Evolutionary conservation across 108 stramenopile genomes (phyloP), one percentile per base, ranked within the genome.

Genomic region (Mediolabrus comicus): DNA sequence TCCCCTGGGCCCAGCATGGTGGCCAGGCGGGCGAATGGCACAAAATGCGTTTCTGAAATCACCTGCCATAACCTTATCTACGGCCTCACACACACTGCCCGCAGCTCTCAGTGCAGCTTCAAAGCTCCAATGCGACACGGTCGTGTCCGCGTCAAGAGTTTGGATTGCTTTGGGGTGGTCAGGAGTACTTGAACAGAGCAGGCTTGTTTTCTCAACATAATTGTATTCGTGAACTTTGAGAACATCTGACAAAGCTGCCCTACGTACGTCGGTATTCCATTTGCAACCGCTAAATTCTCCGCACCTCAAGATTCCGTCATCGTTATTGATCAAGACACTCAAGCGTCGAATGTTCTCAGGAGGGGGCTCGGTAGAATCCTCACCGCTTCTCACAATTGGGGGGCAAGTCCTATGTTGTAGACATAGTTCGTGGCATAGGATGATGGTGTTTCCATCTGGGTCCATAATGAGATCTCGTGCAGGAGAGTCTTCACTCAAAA

Each of bases 11-110:
- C 97, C 98, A 29, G 98, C 98, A 83, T 99, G 99, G 75, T 99
- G 99, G 32, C 99, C 99, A 2, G 99, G 99, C 19, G 99, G 99
- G 28, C 99, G 91, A 51, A 99, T 86, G 3, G 93, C 94, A 62
- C 97, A 98, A 73, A 99, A 99, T 11, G 93, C 87, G 78, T 92
- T 92, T 35, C 91, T 82, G 64, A 65, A 67, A 58, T 96, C 91
- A 11, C 90, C 91, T 0, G 88, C 72, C 63, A 95, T 76, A 35
- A 95, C 89, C 61, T 80, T 84, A 58, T 95, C 95, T 19, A 95
- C 90, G 17, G 95, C 92, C 69, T 95, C 87, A 52, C 91, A 92
- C 0, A 95, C 90, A 75, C 87, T 87, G 9, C 95, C 95, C n/a
- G 92, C 92, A 33, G 95, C 95, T 35, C 92, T 72, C 24, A 95